phyloP scores from a whole-genome alignment of 2,329 filamentous ascomycete species.

The Colletotrichum sp. region DNA sequence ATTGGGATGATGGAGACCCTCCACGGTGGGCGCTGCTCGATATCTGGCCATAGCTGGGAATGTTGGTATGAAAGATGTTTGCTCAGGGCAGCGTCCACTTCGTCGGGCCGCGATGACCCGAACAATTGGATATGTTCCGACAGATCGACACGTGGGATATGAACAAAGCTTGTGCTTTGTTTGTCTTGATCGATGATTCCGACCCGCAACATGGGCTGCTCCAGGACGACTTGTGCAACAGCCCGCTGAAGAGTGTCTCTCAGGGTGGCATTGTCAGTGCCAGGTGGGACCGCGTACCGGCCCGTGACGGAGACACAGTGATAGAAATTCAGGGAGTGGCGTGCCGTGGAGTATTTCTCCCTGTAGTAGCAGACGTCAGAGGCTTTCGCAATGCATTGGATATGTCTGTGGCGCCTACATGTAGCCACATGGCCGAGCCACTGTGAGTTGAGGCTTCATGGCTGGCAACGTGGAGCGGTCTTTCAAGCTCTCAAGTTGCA shows the following conservation, averaged over 20 bases:
- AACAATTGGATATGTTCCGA: conserved; percentile 44
- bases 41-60: conserved; percentile 43
- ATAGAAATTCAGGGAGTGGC: conserved; percentile 52
- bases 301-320: conserved; percentile 50
- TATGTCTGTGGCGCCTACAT: neutral
- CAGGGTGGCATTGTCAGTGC: neutral
- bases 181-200: conserved; percentile 52
- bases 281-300: conserved; percentile 38
- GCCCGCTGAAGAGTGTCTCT: conserved; percentile 37
- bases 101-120: conserved; percentile 19
- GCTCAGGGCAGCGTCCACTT: conserved; percentile 27
- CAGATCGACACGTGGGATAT: conserved; percentile 47
- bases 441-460: neutral
- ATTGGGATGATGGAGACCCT: conserved; percentile 39
- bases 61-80: conserved; percentile 42
- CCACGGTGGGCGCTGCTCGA: conserved; percentile 51
- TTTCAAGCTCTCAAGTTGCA: neutral
- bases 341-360: conserved; percentile 49
- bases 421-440: conserved; percentile 12
- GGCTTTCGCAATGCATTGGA: neutral
- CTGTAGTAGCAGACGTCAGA: conserved; percentile 29
- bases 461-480: neutral
- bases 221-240: conserved; percentile 41
- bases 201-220: conserved; percentile 52
- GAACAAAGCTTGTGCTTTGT: conserved; percentile 47